A percentile compares a stretch with the other conserved stretches of the same genome.
Conservation (phyloP, 768 basidiomycete species). For the Tephrocybe sp. region DNA sequence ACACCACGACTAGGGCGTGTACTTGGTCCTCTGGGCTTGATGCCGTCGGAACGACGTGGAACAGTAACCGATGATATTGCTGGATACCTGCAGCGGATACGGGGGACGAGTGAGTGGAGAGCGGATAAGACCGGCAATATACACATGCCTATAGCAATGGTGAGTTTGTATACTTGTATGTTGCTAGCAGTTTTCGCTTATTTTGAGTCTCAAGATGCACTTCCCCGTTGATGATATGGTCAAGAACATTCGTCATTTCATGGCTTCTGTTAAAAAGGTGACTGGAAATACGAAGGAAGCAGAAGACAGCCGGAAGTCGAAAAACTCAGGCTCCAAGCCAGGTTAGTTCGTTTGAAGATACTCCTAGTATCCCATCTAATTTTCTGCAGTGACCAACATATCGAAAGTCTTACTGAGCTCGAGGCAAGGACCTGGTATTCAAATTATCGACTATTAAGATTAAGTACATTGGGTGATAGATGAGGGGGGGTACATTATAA, state of each 20-base stretch:
- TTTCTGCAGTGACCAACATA: slow-evolving; percentile 62
- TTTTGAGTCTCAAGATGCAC: slow-evolving; percentile 47
- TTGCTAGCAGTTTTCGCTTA: slow-evolving; percentile 1
- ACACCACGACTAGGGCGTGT: slow-evolving; percentile 75
- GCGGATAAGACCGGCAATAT: slow-evolving; percentile 87
- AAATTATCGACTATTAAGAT: slow-evolving; percentile 71
- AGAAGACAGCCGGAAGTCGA: slow-evolving; percentile 36
- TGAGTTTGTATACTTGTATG: slow-evolving; percentile 28
- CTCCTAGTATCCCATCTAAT: slow-evolving; percentile 1
- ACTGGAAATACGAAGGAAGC: slow-evolving; percentile 68
- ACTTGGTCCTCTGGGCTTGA: slow-evolving; percentile 86
- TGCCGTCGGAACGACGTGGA: slow-evolving; percentile 93
- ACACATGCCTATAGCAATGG: slow-evolving; percentile 76
- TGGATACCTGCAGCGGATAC: slow-evolving; percentile 74
- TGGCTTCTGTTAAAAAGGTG: slow-evolving; percentile 68
- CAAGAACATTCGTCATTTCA: slow-evolving; percentile 75
- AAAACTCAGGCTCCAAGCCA: slow-evolving; percentile 44
- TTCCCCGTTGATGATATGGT: slow-evolving; percentile 76
- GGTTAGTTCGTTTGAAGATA: slow-evolving; percentile 28
- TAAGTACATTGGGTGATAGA: slow-evolving; percentile 30
- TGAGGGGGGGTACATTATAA: slow-evolving; percentile 8
- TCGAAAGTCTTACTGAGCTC: slow-evolving; percentile 83
- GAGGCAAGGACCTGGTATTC: slow-evolving; percentile 86
- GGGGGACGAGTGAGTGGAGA: slow-evolving; percentile 89
- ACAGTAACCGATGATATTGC: slow-evolving; percentile 91